Evolutionary conservation across 495 filamentous ascomycete genomes (phyloP).

Genomic region (Aspergillus cavernicola): DNA sequence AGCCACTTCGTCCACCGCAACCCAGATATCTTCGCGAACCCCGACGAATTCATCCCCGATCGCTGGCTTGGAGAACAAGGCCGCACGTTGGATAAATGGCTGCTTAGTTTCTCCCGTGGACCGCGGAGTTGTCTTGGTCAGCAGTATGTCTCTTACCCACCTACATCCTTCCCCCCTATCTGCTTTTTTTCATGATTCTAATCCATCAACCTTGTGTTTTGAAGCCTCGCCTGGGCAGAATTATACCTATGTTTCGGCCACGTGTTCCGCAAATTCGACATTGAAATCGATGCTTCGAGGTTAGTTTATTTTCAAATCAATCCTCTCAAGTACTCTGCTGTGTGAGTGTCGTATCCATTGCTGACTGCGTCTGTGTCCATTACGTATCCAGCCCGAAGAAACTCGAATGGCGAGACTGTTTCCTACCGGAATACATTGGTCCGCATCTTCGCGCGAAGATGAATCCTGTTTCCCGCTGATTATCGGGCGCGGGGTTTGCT

Average conservation of each 20-base stretch:
- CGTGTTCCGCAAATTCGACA: constrained; percentile 5
- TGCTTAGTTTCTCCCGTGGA: constrained; percentile 6
- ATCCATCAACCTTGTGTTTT: background rate
- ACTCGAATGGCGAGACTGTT: constrained; percentile 25
- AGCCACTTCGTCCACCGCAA: constrained; percentile 12
- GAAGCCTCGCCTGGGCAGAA: constrained; percentile 9
- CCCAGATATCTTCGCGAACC: background rate
- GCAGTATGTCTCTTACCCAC: background rate
- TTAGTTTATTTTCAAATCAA: background rate
- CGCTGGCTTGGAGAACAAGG: constrained; percentile 9
- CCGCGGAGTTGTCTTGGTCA: constrained; percentile 8
- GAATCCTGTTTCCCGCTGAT: background rate
- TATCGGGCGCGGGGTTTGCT: no score
- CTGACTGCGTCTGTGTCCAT: background rate
- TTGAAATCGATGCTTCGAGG: constrained; percentile 9
- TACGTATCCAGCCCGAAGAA: constrained; percentile 27
- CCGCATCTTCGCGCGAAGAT: constrained; percentile 3
- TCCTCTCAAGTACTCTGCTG: constrained; percentile 4
- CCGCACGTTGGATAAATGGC: background rate
- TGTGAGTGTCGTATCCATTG: background rate
- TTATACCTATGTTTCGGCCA: constrained; percentile 4
- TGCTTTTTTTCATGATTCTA: background rate
- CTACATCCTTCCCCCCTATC: background rate
- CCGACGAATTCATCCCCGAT: constrained; percentile 1
- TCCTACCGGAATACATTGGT: background rate